These are phyloP conservation scores for Carex myosuroides DNA, from an alignment of 176 grass and related monocot species.

Conservation along the genomic window DNA sequence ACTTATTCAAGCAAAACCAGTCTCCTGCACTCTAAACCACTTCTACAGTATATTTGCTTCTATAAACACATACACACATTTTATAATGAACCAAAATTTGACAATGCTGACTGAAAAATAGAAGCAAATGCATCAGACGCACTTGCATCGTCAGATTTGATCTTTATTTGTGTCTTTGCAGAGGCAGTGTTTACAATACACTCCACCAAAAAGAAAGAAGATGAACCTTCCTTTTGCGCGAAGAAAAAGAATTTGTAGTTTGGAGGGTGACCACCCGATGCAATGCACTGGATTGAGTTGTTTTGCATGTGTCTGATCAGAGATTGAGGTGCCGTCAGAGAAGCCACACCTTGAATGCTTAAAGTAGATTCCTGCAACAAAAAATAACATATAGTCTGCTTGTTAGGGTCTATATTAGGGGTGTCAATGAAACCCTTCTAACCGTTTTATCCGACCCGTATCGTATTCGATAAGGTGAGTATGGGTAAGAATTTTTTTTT, in stretches of 20 bases:
- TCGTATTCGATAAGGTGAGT: too few relatives aligned
- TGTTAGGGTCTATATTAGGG: background rate
- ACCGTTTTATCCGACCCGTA: too few relatives aligned
- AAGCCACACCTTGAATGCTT: conserved; percentile 68
- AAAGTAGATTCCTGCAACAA: conserved; percentile 60
- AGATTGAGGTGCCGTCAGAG: conserved; percentile 65
- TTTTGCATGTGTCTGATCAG: conserved; percentile 94
- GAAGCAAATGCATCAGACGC: conserved; percentile 55
- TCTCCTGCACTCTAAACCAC: background rate
- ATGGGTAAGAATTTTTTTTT: too few relatives aligned
- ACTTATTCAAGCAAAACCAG: background rate
- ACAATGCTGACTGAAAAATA: conserved; percentile 65
- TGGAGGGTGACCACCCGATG: conserved; percentile 87
- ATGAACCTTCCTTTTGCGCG: conserved; percentile 65
- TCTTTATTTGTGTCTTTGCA: conserved; percentile 75
- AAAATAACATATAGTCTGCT: background rate
- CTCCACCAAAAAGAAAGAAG: conserved; percentile 83
- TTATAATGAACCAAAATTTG: conserved; percentile 51
- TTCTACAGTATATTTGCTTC: background rate
- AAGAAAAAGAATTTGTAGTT: conserved; percentile 99
- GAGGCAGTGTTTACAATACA: conserved; percentile 88
- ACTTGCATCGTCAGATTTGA: conserved; percentile 79
- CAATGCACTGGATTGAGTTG: conserved; percentile 82
- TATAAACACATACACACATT: conserved; percentile 3
- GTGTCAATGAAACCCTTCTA: too few relatives aligned